A percentile compares a stretch with the other conserved stretches of the same genome.
Evolutionary conservation across 345 rosid genomes (phyloP).

Genomic region (Hibiscus syriacus): DNA sequence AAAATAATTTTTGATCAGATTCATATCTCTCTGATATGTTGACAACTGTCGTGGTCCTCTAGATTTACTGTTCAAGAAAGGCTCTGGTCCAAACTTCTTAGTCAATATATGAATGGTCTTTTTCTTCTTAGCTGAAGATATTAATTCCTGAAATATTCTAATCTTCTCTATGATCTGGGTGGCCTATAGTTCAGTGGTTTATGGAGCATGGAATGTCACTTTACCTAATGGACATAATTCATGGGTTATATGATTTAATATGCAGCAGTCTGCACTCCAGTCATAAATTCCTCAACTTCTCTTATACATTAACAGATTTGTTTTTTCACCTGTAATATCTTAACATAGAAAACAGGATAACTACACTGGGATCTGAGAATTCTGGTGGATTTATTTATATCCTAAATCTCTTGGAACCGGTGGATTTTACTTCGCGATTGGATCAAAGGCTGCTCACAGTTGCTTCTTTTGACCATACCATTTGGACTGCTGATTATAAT

Average conservation of each 20-base stretch:
- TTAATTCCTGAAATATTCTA: not conserved
- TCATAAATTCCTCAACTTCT: not conserved
- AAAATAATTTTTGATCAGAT: not conserved
- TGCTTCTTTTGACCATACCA: constrained; percentile 45
- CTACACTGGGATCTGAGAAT: constrained; percentile 65
- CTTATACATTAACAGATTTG: not conserved
- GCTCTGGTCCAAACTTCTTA: not conserved
- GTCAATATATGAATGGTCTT: not conserved
- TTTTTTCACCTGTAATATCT: constrained; percentile 28
- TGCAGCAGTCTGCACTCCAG: not conserved
- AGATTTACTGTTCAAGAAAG: not conserved
- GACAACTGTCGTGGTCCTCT: not conserved
- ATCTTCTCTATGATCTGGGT: not conserved
- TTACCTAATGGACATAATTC: not conserved
- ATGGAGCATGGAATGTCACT: not conserved
- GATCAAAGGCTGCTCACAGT: constrained; percentile 17
- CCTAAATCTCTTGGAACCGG: constrained; percentile 41
- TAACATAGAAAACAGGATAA: constrained; percentile 60
- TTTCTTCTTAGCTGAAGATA: not conserved
- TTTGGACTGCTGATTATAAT: constrained; percentile 86
- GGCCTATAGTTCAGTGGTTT: not conserved
- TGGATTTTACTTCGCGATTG: constrained; percentile 26
- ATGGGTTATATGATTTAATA: not conserved
- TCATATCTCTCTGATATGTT: not conserved
- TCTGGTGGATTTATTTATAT: constrained; percentile 43